phyloP scores from a whole-genome alignment of 768 basidiomycete species.

The Xerocomus spinulosus region DNA sequence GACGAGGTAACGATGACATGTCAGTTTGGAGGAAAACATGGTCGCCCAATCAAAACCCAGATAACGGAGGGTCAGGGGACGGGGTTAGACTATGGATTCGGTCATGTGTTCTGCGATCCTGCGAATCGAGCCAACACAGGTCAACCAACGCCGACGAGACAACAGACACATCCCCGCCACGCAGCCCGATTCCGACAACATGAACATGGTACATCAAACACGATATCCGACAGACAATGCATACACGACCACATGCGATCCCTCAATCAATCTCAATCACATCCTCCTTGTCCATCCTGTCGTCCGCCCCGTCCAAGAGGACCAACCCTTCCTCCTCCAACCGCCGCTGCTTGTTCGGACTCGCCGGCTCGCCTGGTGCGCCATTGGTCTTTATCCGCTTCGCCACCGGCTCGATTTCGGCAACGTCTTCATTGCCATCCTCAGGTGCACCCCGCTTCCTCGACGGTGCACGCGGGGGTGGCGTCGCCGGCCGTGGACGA shows the following conservation, averaged over 20 bases:
- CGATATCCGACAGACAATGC: neutral
- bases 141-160: no score
- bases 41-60: no score
- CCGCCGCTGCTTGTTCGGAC: conserved; percentile 59
- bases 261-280: conserved; percentile 54
- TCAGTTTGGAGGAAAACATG: no score
- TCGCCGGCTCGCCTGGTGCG: conserved; percentile 19
- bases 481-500: conserved; percentile 37
- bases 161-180: no score
- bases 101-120: no score
- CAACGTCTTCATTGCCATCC: conserved; percentile 39
- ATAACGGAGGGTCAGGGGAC: no score
- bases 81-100: no score
- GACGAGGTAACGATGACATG: no score
- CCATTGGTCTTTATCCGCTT: conserved; percentile 47
- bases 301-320: conserved; percentile 55
- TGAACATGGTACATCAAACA: conserved; percentile 3
- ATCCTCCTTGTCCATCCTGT: conserved; percentile 52
- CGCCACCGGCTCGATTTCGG: conserved; percentile 51
- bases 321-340: conserved; percentile 75
- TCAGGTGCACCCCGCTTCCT: conserved; percentile 58
- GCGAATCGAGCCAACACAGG: no score
- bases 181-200: neutral
- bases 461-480: conserved; percentile 39
- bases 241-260: neutral